Conservation (phyloP, 768 basidiomycete genomes). For the Serendipita indica region DNA sequence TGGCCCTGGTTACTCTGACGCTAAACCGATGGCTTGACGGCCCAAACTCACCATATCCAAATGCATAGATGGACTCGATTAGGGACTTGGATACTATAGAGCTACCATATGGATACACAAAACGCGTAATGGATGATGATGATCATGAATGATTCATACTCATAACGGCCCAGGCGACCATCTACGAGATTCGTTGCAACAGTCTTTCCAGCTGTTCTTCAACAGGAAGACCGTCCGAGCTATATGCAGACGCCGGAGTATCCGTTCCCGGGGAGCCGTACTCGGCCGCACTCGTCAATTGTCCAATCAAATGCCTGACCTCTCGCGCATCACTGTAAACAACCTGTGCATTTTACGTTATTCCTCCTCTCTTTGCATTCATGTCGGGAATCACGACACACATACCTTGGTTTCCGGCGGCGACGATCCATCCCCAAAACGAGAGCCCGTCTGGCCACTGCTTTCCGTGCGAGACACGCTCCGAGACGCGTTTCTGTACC, state of each 20-base stretch:
- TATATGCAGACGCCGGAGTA: conserved; percentile 26
- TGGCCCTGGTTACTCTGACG: not conserved
- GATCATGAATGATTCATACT: not conserved
- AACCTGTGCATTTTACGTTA: conserved; percentile 38
- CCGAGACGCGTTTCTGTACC: too few species aligned
- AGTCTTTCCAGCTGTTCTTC: conserved; percentile 11
- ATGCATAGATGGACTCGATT: too few species aligned
- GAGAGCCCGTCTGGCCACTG: too few species aligned
- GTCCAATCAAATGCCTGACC: conserved; percentile 73
- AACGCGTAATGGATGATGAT: too few species aligned
- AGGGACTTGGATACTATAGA: not conserved
- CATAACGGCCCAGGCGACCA: not conserved
- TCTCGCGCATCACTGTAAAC: conserved; percentile 63
- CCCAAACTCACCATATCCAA: not conserved
- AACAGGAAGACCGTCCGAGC: conserved; percentile 18
- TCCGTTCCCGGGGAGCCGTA: conserved; percentile 61
- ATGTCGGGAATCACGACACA: conserved; percentile 17
- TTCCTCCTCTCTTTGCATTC: too few species aligned
- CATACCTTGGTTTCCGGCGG: conserved; percentile 72
- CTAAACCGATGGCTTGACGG: conserved; percentile 6
- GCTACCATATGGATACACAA: too few species aligned
- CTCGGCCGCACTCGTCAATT: conserved; percentile 66
- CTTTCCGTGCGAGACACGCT: too few species aligned
- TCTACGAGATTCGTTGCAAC: not conserved
- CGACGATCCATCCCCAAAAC: conserved; percentile 35